These are phyloP conservation scores for Durio zibethinus DNA, from an alignment of 345 rosid species.

Conservation along the genomic window DNA sequence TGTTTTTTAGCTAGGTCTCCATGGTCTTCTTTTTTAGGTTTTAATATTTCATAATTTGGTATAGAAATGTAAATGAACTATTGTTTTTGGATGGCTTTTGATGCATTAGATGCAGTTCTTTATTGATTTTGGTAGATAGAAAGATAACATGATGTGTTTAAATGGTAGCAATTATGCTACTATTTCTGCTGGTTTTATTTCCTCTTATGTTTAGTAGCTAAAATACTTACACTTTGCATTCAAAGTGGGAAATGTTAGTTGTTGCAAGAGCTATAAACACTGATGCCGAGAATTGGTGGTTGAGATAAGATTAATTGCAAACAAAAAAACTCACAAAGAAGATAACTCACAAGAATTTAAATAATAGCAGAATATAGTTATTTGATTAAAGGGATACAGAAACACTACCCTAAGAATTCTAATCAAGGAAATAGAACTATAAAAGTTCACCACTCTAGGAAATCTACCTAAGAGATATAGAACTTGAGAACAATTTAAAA, in stretches of 20 bases:
- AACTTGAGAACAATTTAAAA: no score
- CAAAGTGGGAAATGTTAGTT: not conserved
- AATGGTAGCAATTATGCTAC: not conserved
- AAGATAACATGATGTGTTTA: not conserved
- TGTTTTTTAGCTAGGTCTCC: conserved; percentile 16
- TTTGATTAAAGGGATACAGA: no score
- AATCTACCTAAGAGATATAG: no score
- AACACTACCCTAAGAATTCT: no score
- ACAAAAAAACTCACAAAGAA: no score
- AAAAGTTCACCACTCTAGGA: no score
- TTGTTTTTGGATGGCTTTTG: not conserved
- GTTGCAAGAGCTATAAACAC: no score
- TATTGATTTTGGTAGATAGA: not conserved
- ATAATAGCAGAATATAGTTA: no score
- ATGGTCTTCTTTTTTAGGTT: conserved; percentile 14
- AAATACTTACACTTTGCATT: not conserved
- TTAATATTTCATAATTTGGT: conserved; percentile 6
- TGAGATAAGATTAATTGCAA: no score
- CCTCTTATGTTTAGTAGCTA: not conserved
- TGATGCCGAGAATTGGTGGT: no score
- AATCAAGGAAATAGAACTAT: no score
- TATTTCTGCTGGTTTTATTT: not conserved
- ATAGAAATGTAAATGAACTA: conserved; percentile 1
- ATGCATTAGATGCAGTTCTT: not conserved
- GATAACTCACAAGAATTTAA: no score